Base-by-base conservation (phyloP, 805 yeast species). In the Myxozyma monticola region DNA sequence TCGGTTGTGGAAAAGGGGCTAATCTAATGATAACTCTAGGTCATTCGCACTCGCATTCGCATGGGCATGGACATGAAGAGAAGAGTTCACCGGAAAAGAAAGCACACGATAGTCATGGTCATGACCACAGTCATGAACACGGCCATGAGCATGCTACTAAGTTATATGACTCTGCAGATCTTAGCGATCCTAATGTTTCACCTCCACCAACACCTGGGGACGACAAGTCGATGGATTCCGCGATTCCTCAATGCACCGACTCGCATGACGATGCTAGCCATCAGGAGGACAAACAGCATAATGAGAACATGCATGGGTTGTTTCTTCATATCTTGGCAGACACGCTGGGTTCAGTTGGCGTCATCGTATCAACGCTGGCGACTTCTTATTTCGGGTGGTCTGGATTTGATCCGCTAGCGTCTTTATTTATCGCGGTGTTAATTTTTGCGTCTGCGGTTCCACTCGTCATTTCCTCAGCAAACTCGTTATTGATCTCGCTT, bases 271-370 rank as follows among this genome's bases (percentile, higher is more conserved):
- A 29, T 12, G 43, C 26, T 15, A 18, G 34, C 14, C 42, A 26
- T 10, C 18, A 29, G 17, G 40, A 42, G 20, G 34, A 30, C 12
- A 20, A 14, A 10, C 45, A 59, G 40, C 60, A 65, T n/a, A 77
- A 80, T 59, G 83, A 79, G 36, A 91, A 91, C 66, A 86, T 91
- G 95, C 82, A 84, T 50, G 99, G 99, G 12, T 88, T 93, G 4
- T 93, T 93, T 62, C 71, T 93, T 38, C 99, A 93, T 61, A 86
- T 93, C 26, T 65, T 93, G 38, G 99, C 99, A 0, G 99, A 93
- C 62, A 90, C 98, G 0, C 71, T 93, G 35, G 99, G 99, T 0
- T 91, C 98, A 0, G 95, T 90, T 0, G 98, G 98, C 5, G 99
- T 95, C 15, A 90, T 93, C n/a, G 68, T 88, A 1, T 89, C 97